These are phyloP conservation scores for Ceratonia siliqua DNA, from an alignment of 306 rosid species.

Conservation along the genomic window DNA sequence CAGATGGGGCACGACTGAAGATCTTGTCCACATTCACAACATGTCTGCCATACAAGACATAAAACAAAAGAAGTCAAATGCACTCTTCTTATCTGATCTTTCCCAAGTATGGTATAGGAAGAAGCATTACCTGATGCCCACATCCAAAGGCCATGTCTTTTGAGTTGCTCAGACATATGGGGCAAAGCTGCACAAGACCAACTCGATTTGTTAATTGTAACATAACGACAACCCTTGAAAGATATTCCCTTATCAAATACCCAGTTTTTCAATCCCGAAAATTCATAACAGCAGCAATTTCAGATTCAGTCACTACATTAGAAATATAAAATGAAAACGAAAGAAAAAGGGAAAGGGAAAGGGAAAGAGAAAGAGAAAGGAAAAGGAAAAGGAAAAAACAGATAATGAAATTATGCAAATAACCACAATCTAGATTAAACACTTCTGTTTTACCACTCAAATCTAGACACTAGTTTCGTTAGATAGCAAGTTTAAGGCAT, in stretches of 20 bases:
- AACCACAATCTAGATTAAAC: conserved; percentile 19
- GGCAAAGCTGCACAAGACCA: conserved; percentile 70
- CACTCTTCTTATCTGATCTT: neutral
- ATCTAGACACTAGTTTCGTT: neutral
- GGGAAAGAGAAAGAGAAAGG: too few relatives aligned
- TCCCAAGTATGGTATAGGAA: neutral
- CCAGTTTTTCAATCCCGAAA: too few relatives aligned
- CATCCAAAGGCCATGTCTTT: conserved; percentile 98
- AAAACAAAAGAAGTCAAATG: conserved; percentile 13
- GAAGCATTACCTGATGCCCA: conserved; percentile 83
- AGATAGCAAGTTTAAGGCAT: neutral
- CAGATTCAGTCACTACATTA: neutral
- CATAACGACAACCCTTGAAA: neutral
- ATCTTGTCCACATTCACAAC: conserved; percentile 77
- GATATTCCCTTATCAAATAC: neutral
- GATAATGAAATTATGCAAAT: neutral
- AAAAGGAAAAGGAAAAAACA: too few relatives aligned
- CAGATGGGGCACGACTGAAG: conserved; percentile 89
- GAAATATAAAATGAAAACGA: conserved; percentile 1
- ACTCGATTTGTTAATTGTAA: conserved; percentile 21
- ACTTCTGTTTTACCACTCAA: neutral
- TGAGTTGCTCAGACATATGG: conserved; percentile 72
- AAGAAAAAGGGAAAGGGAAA: neutral
- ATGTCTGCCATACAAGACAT: conserved; percentile 63
- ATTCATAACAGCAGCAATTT: neutral